A percentile compares a stretch with the other conserved stretches of the same genome.
phyloP scores from a whole-genome alignment of 108 stramenopile genomes.

The Nitzschia sp. region DNA sequence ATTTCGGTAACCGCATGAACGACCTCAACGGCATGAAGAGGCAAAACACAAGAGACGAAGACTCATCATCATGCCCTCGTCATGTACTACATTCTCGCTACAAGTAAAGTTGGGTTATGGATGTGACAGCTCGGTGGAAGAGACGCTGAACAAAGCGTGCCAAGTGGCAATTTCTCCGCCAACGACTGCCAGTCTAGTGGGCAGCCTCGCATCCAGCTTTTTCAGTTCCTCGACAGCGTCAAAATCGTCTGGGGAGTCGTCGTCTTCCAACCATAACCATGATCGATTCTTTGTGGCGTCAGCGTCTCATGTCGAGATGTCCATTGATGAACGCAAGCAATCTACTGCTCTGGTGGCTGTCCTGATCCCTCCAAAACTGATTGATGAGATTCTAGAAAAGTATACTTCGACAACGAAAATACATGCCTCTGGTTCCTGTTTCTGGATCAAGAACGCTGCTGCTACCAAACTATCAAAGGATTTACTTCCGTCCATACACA shows the following conservation, averaged over 20 bases:
- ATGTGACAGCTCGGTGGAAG: slow-evolving; percentile 17
- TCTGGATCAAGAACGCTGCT: slow-evolving; percentile 23
- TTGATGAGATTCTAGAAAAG: slow-evolving; percentile 14
- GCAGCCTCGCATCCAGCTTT: slow-evolving; percentile 17
- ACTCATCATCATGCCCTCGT: slow-evolving; percentile 15
- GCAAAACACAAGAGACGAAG: neutral
- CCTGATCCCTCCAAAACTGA: slow-evolving; percentile 28
- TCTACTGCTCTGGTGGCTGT: slow-evolving; percentile 15
- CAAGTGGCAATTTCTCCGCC: neutral
- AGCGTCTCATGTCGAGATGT: slow-evolving; percentile 21
- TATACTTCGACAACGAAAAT: slow-evolving; percentile 15
- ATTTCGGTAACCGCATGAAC: neutral
- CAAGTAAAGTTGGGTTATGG: slow-evolving; percentile 29
- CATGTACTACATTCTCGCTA: slow-evolving; percentile 21
- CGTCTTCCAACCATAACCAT: neutral
- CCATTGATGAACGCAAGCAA: slow-evolving; percentile 9
- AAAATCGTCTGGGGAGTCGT: neutral
- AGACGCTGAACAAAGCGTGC: slow-evolving; percentile 30
- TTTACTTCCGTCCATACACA: slow-evolving; percentile 27
- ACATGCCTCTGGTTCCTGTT: slow-evolving; percentile 33
- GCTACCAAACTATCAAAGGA: slow-evolving; percentile 18
- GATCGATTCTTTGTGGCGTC: slow-evolving; percentile 32
- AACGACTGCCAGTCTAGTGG: slow-evolving; percentile 4
- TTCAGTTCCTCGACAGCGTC: slow-evolving; percentile 9
- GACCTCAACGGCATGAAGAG: neutral